A percentile compares a stretch with the other conserved stretches of the same genome.
phyloP scores from a whole-genome alignment of 805 yeast genomes.

The Millerago galiae region DNA sequence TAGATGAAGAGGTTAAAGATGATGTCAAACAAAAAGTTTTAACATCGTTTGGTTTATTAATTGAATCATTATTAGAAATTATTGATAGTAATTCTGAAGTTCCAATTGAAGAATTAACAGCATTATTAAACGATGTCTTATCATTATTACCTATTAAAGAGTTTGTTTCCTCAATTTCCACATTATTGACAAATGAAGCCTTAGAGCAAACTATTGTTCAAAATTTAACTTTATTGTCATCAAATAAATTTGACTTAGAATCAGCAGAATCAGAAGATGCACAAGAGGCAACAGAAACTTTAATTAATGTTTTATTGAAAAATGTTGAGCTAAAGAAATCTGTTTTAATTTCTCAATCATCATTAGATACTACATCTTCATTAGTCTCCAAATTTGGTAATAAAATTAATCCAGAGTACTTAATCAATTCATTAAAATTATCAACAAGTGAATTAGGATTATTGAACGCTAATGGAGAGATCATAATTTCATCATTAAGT shows the following conservation, averaged over 20 bases:
- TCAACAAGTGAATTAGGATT: slow-evolving; percentile 51
- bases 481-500: slow-evolving; percentile 66
- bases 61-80: slow-evolving; percentile 15
- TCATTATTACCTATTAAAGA: slow-evolving; percentile 69
- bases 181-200: slow-evolving; percentile 26
- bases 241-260: slow-evolving; percentile 66
- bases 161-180: slow-evolving; percentile 58
- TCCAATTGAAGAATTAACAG: slow-evolving; percentile 25
- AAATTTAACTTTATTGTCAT: slow-evolving; percentile 56
- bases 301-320: slow-evolving; percentile 43
- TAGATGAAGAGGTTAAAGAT: slow-evolving; percentile 30
- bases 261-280: slow-evolving; percentile 44
- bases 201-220: slow-evolving; percentile 46
- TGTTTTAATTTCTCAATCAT: slow-evolving; percentile 55
- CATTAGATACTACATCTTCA: slow-evolving; percentile 59
- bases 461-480: slow-evolving; percentile 46
- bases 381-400: slow-evolving; percentile 59
- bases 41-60: slow-evolving; percentile 16
- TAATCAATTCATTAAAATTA: slow-evolving; percentile 43
- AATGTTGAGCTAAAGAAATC: slow-evolving; percentile 26
- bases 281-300: slow-evolving; percentile 41
- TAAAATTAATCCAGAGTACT: slow-evolving; percentile 37
- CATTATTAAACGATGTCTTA: slow-evolving; percentile 54
- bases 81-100: slow-evolving; percentile 20
- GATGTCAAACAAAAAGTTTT: slow-evolving; percentile 8